Percentiles rank a stretch among this genome's conserved stretches.
These are phyloP conservation scores for Colletotrichum acutatum DNA, from an alignment of 2,329 filamentous ascomycete genomes.

Conservation along the genomic window DNA sequence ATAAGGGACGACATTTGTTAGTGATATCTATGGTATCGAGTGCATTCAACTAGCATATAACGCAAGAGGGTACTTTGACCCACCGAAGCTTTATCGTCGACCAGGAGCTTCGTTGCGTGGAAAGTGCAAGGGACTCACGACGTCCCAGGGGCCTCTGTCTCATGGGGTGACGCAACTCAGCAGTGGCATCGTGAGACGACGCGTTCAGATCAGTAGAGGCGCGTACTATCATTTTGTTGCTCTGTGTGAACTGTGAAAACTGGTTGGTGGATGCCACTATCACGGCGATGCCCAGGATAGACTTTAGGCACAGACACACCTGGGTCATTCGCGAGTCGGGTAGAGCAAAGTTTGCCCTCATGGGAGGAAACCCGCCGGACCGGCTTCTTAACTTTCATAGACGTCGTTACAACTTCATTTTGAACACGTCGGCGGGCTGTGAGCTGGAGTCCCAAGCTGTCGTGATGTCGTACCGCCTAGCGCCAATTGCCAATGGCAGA, in stretches of 20 bases:
- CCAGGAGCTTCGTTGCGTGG: constrained; percentile 24
- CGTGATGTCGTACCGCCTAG: background rate
- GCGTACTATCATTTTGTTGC: background rate
- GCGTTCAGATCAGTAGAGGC: background rate
- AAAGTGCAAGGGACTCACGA: background rate
- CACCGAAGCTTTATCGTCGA: constrained; percentile 20
- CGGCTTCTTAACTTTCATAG: background rate
- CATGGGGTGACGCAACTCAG: constrained; percentile 5
- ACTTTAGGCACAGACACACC: background rate
- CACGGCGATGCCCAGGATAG: background rate
- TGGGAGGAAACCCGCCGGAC: background rate
- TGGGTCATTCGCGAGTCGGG: background rate
- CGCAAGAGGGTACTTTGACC: background rate
- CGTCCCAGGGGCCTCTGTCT: background rate
- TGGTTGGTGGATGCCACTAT: no score
- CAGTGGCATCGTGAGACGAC: background rate
- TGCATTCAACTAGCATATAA: background rate
- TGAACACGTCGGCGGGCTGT: no score
- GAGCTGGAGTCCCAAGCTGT: background rate
- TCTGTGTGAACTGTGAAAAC: background rate
- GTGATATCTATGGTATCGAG: background rate
- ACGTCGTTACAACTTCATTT: background rate
- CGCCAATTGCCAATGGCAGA: background rate
- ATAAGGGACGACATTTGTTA: constrained; percentile 2
- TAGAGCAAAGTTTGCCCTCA: background rate